Percentiles rank a stretch among this genome's conserved stretches.
These are phyloP conservation scores for Raffaelea deltoideospora DNA, from an alignment of 2,329 filamentous ascomycete genomes.

Conservation along the genomic window DNA sequence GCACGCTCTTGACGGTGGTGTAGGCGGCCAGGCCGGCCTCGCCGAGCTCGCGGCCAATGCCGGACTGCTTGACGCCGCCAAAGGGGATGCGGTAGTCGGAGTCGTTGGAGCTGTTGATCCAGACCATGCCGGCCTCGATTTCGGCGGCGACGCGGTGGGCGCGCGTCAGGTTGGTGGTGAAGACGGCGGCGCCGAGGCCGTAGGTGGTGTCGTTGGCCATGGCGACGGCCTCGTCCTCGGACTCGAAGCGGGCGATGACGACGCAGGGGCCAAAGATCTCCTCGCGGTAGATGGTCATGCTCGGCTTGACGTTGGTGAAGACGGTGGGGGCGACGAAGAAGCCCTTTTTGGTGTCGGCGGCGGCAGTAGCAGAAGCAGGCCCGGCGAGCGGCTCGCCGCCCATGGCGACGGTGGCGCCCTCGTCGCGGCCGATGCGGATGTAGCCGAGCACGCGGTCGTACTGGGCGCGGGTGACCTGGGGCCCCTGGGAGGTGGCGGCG, in stretches of 20 bases:
- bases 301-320: conserved; percentile 19
- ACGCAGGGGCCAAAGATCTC: conserved; percentile 23
- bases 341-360: conserved; percentile 30
- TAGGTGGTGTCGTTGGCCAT: conserved; percentile 33
- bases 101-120: conserved; percentile 28
- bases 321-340: conserved; percentile 21
- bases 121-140: conserved; percentile 39
- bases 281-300: conserved; percentile 20
- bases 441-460: conserved; percentile 53
- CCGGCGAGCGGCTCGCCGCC: conserved; percentile 34
- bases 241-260: conserved; percentile 18
- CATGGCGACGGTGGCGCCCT: conserved; percentile 45
- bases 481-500: conserved; percentile 53
- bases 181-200: conserved; percentile 41
- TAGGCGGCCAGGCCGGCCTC: conserved; percentile 19
- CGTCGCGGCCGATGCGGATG: conserved; percentile 49
- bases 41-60: conserved; percentile 20
- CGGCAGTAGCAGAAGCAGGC: conserved; percentile 7
- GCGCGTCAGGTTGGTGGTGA: conserved; percentile 36
- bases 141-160: conserved; percentile 31
- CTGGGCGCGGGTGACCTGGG: conserved; percentile 52
- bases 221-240: conserved; percentile 21
- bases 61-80: conserved; percentile 21
- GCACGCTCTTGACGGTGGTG: conserved; percentile 18
- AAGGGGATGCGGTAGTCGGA: conserved; percentile 37